Conservation (phyloP, 163 green algal genomes). For the Scenedesmus sp. region DNA sequence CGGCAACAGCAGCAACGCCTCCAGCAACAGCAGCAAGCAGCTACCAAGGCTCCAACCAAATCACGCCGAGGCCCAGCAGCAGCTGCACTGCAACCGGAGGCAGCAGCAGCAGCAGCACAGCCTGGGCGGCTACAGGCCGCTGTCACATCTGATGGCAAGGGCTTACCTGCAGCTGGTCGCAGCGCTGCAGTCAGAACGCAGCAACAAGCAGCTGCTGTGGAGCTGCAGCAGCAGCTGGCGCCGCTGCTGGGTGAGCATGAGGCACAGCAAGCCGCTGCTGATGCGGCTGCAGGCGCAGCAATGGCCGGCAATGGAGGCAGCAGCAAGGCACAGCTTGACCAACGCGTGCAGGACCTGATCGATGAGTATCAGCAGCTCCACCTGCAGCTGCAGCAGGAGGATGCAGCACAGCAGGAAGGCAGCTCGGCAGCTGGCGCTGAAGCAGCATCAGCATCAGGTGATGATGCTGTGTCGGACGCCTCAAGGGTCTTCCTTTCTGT, state of each 20-base stretch:
- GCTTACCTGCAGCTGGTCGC: background rate
- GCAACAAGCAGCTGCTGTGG: background rate
- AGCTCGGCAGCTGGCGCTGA: background rate
- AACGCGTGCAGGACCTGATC: conserved; percentile 39
- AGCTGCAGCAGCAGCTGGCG: background rate
- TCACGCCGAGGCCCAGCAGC: background rate
- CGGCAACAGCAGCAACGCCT: background rate
- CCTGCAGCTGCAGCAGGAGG: conserved; percentile 42
- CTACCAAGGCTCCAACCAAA: background rate
- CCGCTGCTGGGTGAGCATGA: background rate
- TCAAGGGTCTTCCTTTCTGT: background rate
- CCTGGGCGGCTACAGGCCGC: background rate
- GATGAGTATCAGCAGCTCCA: conserved; percentile 39
- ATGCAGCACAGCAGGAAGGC: conserved; percentile 5
- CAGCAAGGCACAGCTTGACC: background rate
- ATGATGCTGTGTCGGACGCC: background rate
- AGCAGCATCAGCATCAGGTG: background rate
- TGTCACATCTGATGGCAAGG: background rate
- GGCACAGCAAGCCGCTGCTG: background rate
- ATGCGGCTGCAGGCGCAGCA: background rate
- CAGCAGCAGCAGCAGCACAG: conserved; percentile 41
- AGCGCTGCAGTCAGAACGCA: background rate
- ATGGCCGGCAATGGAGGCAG: background rate
- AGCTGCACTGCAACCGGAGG: background rate
- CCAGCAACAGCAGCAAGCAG: conserved; percentile 19